phyloP scores from a whole-genome alignment of 2,329 filamentous ascomycete species.

The Trichoderma atroviride region DNA sequence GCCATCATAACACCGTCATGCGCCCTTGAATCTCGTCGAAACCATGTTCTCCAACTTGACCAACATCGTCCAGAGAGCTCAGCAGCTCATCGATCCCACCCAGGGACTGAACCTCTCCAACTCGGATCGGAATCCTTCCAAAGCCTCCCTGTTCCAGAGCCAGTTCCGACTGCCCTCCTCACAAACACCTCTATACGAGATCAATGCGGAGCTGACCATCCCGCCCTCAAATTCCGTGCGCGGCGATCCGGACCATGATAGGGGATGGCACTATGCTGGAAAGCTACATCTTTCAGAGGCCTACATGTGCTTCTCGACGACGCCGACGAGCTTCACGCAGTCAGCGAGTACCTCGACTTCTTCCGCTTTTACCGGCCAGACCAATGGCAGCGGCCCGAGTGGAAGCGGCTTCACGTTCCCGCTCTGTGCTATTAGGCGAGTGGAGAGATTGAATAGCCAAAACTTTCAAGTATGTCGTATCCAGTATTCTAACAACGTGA shows the following conservation, averaged over 20 bases:
- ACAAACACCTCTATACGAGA: conserved; percentile 93
- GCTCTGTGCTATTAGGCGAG: conserved; percentile 84
- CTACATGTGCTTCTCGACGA: conserved; percentile 95
- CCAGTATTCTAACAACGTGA: neutral
- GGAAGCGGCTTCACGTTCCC: conserved; percentile 96
- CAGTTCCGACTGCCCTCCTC: conserved; percentile 94
- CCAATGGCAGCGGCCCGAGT: conserved; percentile 86
- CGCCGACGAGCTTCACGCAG: conserved; percentile 81
- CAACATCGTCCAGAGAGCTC: conserved; percentile 91
- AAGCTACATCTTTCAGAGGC: conserved; percentile 92
- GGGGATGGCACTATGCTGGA: conserved; percentile 86
- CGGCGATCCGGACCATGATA: conserved; percentile 70
- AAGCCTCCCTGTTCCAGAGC: conserved; percentile 88
- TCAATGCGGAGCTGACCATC: conserved; percentile 92
- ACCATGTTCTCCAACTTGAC: conserved; percentile 65
- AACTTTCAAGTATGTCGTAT: conserved; percentile 65
- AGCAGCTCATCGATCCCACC: conserved; percentile 90
- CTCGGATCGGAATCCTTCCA: conserved; percentile 81
- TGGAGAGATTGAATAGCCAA: conserved; percentile 90
- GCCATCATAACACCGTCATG: conserved; percentile 40
- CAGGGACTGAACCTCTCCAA: conserved; percentile 73
- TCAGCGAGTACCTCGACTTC: conserved; percentile 79
- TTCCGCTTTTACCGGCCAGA: conserved; percentile 86
- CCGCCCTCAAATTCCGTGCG: conserved; percentile 70
- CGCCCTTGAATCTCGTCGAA: conserved; percentile 41